Percentiles rank a stretch among this genome's conserved stretches.
Conservation (phyloP, 2,329 filamentous ascomycete genomes). For the Fonsecaea erecta region DNA sequence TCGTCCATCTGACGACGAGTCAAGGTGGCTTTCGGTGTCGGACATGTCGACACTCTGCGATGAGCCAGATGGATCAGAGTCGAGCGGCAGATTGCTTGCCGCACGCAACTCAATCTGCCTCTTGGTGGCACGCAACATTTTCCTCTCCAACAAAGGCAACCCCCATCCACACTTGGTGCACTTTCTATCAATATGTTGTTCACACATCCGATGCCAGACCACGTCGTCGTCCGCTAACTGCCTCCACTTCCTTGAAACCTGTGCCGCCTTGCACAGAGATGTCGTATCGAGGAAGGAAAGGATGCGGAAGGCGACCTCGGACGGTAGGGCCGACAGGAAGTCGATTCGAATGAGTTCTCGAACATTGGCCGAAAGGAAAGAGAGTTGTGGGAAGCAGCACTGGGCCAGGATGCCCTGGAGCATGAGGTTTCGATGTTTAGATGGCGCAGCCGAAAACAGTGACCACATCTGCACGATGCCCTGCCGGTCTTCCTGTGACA, state of each 20-base stretch:
- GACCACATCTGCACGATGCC: constrained; percentile 98
- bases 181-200: constrained; percentile 92
- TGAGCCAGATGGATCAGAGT: constrained; percentile 56
- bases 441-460: constrained; percentile 90
- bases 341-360: constrained; percentile 97
- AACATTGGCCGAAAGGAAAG: constrained; percentile 86
- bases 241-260: constrained; percentile 88
- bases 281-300: constrained; percentile 90
- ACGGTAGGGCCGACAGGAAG: constrained; percentile 84
- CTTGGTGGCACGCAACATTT: constrained; percentile 83
- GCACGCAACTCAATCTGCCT: constrained; percentile 77
- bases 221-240: constrained; percentile 93
- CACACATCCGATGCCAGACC: constrained; percentile 98
- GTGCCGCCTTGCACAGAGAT: constrained; percentile 92
- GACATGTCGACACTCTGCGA: constrained; percentile 29
- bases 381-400: constrained; percentile 96
- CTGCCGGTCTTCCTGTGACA: constrained; percentile 85
- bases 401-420: constrained; percentile 93
- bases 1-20: constrained; percentile 19
- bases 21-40: constrained; percentile 23
- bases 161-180: constrained; percentile 97
- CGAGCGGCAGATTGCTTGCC: constrained; percentile 61
- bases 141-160: constrained; percentile 83
- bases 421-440: constrained; percentile 94
- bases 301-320: constrained; percentile 91